Evolutionary conservation across 1,139 yeast species (phyloP), one percentile per base, ranked within the genome.

Genomic region (Hyphopichia fennica): DNA sequence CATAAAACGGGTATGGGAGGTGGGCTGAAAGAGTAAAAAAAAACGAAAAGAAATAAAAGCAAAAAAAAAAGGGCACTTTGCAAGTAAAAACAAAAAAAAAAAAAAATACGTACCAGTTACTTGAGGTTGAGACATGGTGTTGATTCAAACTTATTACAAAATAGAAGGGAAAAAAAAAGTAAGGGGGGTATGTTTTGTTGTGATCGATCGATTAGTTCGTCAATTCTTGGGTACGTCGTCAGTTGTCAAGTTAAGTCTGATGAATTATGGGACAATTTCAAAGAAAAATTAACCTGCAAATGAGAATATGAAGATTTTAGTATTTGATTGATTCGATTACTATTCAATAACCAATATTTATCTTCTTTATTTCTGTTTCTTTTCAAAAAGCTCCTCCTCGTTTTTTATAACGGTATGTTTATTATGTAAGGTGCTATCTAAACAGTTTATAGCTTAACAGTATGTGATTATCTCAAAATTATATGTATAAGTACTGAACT

Each of bases 91-190:
- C 13, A 34, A 10, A 11, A 34, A 14, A 8, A n/a, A 20, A 7
- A 22, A 22, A 34, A 27, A 18, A 25, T 35, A 40, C 42, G 23
- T 40, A 40, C 42, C 40, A 13, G 42, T 15, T n/a, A 23, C 39
- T 19, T 35, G 42, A n/a, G 38, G 35, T 28, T 38, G 42, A 11
- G 42, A 40, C 42, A 40, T 40, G 28, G 11, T n/a, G 35, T 34
- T 27, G 13, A 27, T 27, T 27, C 11, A 27, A 10, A 11, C 6
- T 5, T 16, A 18, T 17, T 11, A 14, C 19, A 14, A 15, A 30
- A 30, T 10, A 8, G 18, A 16, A 11, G 5, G 14, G 11, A 10
- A 11, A 27, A 10, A 11, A 27, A 27, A 27, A 27, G 25, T 7
- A 11, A 11, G 6, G 11, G 11, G 5, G 10, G 14, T 10, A 8